Percentiles rank a stretch among this genome's conserved stretches.
Evolutionary conservation across 129 eudicot species (phyloP).

Genomic region (Flaveria brownii): DNA sequence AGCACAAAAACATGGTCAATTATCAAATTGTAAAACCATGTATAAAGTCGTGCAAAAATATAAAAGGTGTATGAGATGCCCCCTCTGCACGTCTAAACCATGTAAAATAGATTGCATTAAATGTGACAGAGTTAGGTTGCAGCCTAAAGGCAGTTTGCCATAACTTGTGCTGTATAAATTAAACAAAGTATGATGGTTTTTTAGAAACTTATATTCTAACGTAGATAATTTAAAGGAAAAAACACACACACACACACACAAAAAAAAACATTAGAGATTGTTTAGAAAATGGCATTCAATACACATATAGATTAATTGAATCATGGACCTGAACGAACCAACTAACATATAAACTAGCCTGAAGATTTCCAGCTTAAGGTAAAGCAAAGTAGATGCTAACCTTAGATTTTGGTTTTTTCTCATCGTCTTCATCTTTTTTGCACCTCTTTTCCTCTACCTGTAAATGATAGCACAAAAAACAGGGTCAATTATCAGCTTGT

Average conservation of each 20-base stretch:
- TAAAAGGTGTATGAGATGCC: background rate
- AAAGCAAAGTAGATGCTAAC: conserved; percentile 15
- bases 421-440: conserved; percentile 20
- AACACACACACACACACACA: background rate
- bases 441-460: conserved; percentile 31
- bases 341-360: background rate
- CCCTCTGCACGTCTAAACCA: background rate
- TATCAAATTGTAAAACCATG: background rate
- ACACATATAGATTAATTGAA: background rate
- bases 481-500: background rate
- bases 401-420: conserved; percentile 25
- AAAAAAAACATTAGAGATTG: background rate
- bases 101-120: background rate
- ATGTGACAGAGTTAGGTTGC: background rate
- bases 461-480: background rate
- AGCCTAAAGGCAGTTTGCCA: background rate
- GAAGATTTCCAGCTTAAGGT: background rate
- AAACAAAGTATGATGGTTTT: background rate
- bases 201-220: background rate
- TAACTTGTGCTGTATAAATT: background rate
- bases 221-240: background rate
- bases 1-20: background rate
- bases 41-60: background rate
- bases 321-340: background rate
- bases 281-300: background rate